Conservation (phyloP, 257 asterid species). For the Pogostemon cablin region DNA sequence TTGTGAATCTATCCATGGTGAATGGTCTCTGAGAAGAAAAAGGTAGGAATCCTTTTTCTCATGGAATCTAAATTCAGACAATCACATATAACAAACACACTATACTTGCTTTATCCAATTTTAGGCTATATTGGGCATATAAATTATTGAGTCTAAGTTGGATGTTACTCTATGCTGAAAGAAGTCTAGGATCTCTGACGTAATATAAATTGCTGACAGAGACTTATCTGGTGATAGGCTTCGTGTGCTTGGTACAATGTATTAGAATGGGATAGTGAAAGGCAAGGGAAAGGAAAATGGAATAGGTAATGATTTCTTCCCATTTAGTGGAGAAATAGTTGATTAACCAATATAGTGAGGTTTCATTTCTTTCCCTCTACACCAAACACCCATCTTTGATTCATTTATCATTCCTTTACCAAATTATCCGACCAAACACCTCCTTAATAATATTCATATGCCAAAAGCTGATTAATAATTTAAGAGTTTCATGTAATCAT, state of each 20-base stretch:
- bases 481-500: conserved; percentile 15
- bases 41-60: neutral
- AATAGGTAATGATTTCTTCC: no score
- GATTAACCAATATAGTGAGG: no score
- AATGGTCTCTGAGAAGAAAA: conserved; percentile 20
- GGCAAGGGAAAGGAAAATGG: no score
- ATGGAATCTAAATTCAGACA: neutral
- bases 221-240: no score
- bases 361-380: no score
- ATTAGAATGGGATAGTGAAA: no score
- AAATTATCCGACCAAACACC: no score
- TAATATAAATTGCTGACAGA: neutral
- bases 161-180: neutral
- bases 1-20: neutral
- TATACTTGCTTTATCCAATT: neutral
- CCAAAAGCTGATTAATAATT: conserved; percentile 15
- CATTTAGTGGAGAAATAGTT: no score
- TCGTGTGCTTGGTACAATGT: no score
- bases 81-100: conserved; percentile 2
- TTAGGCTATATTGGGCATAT: neutral
- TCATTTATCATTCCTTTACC: neutral
- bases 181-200: neutral
- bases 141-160: neutral
- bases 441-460: no score
- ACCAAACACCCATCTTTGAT: neutral